Percentiles rank a stretch among this genome's conserved stretches.
Evolutionary conservation across 2,329 filamentous ascomycete genomes (phyloP).

Genomic region (Ceratocystis alfenasii): DNA sequence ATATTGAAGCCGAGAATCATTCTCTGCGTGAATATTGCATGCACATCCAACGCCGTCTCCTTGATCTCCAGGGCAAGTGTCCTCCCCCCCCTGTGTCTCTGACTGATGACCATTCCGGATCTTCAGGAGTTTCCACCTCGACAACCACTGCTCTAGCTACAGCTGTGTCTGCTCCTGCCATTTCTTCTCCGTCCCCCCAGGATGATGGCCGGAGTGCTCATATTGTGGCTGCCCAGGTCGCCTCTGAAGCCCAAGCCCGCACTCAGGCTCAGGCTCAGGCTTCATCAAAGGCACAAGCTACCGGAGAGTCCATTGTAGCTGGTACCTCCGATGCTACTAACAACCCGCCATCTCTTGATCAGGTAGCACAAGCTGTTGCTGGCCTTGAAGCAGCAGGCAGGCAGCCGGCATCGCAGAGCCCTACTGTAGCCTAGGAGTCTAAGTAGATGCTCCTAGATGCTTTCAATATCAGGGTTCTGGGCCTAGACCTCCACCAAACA

Average conservation of each 20-base stretch:
- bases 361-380: constrained; percentile 40
- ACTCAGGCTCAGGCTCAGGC: constrained; percentile 26
- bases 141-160: background rate
- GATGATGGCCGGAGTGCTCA: background rate
- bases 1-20: constrained; percentile 80
- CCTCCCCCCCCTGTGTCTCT: constrained; percentile 56
- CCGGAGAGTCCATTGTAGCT: constrained; percentile 24
- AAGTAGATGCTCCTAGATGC: background rate
- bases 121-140: background rate
- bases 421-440: background rate
- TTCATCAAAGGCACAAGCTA: constrained; percentile 38
- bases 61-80: constrained; percentile 72
- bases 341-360: constrained; percentile 35
- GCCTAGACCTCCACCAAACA: background rate
- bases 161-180: background rate
- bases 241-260: constrained; percentile 1
- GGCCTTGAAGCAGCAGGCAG: constrained; percentile 33
- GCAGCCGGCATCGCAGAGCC: constrained; percentile 24
- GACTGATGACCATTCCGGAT: constrained; percentile 7
- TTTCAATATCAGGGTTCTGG: background rate
- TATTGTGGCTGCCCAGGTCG: constrained; percentile 3
- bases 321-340: constrained; percentile 25
- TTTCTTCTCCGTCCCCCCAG: background rate
- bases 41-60: constrained; percentile 70
- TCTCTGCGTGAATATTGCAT: constrained; percentile 86